Evolutionary conservation across 2,329 filamentous ascomycete genomes (phyloP).

Genomic region (Neonectria magnoliae): DNA sequence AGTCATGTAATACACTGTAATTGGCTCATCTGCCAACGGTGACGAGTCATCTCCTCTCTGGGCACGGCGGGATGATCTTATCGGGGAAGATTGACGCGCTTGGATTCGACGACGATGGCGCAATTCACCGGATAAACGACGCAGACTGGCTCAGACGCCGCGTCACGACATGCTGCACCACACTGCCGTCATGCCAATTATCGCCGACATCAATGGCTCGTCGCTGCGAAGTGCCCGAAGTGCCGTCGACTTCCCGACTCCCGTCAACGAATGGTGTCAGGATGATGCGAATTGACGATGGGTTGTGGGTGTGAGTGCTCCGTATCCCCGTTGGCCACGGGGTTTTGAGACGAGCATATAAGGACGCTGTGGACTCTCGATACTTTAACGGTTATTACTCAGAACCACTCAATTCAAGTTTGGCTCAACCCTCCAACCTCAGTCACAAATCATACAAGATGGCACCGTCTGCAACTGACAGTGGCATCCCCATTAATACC

Average conservation of each 20-base stretch:
- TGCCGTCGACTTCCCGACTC: constrained; percentile 5
- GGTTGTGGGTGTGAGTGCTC: neutral
- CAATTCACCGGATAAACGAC: constrained; percentile 15
- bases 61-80: neutral
- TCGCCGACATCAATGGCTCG: neutral
- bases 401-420: neutral
- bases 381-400: neutral
- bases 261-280: constrained; percentile 12
- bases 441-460: constrained; percentile 10
- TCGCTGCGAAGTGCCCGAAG: constrained; percentile 9
- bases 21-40: neutral
- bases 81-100: neutral
- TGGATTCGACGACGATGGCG: constrained; percentile 27
- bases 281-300: constrained; percentile 17
- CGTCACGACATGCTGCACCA: constrained; percentile 23
- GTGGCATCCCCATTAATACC: constrained; percentile 22
- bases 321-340: neutral
- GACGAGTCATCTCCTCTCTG: neutral
- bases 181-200: constrained; percentile 21
- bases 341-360: neutral
- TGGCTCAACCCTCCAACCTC: neutral
- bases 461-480: constrained; percentile 33
- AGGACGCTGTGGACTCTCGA: neutral
- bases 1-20: neutral
- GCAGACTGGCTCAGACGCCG: constrained; percentile 10